Evolutionary conservation across 2,329 filamentous ascomycete genomes (phyloP).

Genomic region (Xylaria arbuscula): DNA sequence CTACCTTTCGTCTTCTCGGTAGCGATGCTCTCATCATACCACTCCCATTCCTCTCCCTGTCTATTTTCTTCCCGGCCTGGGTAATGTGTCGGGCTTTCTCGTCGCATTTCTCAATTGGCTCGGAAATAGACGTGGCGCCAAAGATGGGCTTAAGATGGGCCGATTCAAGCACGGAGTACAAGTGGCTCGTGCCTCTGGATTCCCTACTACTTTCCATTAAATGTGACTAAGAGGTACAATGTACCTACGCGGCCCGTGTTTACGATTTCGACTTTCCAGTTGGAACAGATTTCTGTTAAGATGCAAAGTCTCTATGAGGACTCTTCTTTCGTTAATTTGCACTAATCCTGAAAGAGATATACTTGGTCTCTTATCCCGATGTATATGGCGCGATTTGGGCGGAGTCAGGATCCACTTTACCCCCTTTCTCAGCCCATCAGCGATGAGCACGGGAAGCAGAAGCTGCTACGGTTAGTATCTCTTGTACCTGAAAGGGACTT

Average conservation of each 20-base stretch:
- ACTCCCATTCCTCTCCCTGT: constrained; percentile 1
- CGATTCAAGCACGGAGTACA: constrained; percentile 28
- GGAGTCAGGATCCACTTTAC: not conserved
- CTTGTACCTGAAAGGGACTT: no score
- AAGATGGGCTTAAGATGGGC: constrained; percentile 16
- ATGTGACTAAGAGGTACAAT: not conserved
- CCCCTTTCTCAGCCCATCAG: constrained; percentile 11
- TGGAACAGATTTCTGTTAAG: constrained; percentile 5
- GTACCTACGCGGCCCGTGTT: not conserved
- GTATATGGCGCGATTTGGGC: not conserved
- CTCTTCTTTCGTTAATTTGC: constrained; percentile 21
- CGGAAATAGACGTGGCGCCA: constrained; percentile 13
- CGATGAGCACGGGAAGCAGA: no score
- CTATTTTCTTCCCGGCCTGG: not conserved
- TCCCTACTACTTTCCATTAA: not conserved
- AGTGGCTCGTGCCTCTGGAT: constrained; percentile 30
- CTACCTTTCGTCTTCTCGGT: constrained; percentile 1
- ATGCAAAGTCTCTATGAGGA: constrained; percentile 18
- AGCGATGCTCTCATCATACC: constrained; percentile 21
- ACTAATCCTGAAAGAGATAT: constrained; percentile 11
- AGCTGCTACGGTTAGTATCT: not conserved
- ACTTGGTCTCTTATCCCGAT: constrained; percentile 20
- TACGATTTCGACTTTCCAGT: not conserved
- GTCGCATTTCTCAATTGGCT: constrained; percentile 27
- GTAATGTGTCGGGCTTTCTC: constrained; percentile 2